These are phyloP conservation scores for Diplodia intermedia DNA, from an alignment of 2,329 filamentous ascomycete species.

Conservation along the genomic window DNA sequence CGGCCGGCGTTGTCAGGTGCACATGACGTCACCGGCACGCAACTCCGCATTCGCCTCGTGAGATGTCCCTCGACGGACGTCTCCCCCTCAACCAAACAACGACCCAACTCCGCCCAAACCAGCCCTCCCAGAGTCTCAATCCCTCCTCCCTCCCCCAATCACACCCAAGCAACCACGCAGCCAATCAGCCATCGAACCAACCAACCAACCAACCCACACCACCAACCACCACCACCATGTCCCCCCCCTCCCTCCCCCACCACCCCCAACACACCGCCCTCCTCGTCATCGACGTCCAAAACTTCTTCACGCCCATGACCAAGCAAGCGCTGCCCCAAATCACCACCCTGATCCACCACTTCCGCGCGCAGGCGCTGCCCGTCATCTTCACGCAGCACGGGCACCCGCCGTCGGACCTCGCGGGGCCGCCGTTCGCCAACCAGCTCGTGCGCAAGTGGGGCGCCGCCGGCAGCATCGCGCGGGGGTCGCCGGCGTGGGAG, in stretches of 20 bases:
- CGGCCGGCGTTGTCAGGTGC: not conserved
- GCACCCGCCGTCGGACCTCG: conserved; percentile 46
- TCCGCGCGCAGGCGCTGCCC: conserved; percentile 39
- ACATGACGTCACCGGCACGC: conserved; percentile 3
- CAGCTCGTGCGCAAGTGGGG: conserved; percentile 53
- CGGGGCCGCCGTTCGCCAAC: conserved; percentile 42
- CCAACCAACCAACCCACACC: not conserved
- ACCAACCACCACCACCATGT: too few species aligned
- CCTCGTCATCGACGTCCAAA: conserved; percentile 53
- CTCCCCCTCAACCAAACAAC: too few species aligned
- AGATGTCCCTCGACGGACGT: not conserved
- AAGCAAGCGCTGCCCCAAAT: conserved; percentile 46
- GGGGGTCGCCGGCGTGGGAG: conserved; percentile 43
- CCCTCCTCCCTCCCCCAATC: not conserved
- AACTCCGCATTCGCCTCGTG: not conserved
- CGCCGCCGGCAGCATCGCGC: conserved; percentile 43
- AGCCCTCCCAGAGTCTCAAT: not conserved
- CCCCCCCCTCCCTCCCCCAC: too few species aligned
- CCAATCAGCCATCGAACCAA: not conserved
- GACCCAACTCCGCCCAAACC: not conserved
- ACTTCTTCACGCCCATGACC: conserved; percentile 47
- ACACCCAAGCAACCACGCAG: not conserved
- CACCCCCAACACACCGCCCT: conserved; percentile 42
- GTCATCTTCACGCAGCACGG: conserved; percentile 53
- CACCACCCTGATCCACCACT: conserved; percentile 42